A percentile compares a stretch with the other conserved stretches of the same genome.
Evolutionary conservation across 345 rosid species (phyloP).

Genomic region (Bruguiera sexangula): DNA sequence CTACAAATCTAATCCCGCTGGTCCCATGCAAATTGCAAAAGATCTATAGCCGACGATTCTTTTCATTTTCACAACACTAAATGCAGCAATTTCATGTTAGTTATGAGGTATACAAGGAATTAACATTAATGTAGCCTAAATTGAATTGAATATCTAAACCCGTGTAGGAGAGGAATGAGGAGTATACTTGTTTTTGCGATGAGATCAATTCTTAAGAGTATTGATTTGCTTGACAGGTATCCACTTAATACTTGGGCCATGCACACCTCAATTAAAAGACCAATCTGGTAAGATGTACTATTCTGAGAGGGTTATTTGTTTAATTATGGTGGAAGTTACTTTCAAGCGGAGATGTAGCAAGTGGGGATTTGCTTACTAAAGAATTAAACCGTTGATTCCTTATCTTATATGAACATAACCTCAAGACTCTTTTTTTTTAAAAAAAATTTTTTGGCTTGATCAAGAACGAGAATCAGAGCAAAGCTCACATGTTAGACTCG

Average conservation of each 20-base stretch:
- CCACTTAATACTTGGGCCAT: too few relatives aligned
- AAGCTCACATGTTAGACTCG: slow-evolving; percentile 26
- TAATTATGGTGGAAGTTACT: neutral
- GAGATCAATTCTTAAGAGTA: too few relatives aligned
- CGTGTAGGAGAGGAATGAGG: too few relatives aligned
- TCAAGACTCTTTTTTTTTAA: neutral
- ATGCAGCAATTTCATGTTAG: too few relatives aligned
- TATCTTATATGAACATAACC: slow-evolving; percentile 17
- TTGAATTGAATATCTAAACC: too few relatives aligned
- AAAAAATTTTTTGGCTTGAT: neutral
- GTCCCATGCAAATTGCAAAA: neutral
- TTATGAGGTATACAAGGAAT: too few relatives aligned
- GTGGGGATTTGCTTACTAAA: neutral
- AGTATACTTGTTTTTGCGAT: too few relatives aligned
- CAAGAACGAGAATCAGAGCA: slow-evolving; percentile 30
- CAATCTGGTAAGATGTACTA: neutral
- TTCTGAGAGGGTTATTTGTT: neutral
- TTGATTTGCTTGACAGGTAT: too few relatives aligned
- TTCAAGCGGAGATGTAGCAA: neutral
- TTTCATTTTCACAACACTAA: too few relatives aligned
- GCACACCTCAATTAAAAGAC: neutral
- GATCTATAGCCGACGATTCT: too few relatives aligned
- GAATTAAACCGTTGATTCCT: slow-evolving; percentile 12
- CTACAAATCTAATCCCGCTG: slow-evolving; percentile 23
- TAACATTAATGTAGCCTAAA: too few relatives aligned